Percentiles rank a stretch among this genome's conserved stretches.
Conservation (phyloP, 768 basidiomycete genomes). For the Lentinula raphanica region DNA sequence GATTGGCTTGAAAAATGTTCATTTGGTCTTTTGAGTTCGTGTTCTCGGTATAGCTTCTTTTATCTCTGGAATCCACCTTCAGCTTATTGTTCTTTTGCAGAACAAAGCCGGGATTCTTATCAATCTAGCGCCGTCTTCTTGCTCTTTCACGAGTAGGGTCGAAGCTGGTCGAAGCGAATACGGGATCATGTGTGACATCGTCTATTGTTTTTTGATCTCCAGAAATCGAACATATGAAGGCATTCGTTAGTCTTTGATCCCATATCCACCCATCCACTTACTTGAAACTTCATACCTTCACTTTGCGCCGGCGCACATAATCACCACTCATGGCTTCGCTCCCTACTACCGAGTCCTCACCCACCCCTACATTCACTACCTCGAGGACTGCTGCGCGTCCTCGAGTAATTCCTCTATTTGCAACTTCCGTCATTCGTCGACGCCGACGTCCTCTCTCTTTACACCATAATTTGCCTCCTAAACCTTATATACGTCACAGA, state of each 20-base stretch:
- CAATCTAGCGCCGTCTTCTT: no score
- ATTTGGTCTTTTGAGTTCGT: neutral
- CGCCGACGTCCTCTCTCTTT: neutral
- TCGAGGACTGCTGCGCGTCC: neutral
- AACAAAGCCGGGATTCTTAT: no score
- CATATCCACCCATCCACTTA: no score
- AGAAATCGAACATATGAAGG: no score
- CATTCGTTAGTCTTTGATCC: no score
- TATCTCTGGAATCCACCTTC: neutral
- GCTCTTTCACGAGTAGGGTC: no score
- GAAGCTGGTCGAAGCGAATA: no score
- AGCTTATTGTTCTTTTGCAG: no score
- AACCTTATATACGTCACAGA: neutral
- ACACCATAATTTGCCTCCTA: neutral
- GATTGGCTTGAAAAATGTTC: neutral
- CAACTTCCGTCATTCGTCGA: neutral
- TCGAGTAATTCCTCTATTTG: neutral
- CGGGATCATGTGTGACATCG: no score
- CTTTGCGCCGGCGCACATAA: no score
- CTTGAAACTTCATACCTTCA: no score
- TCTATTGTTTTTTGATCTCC: no score
- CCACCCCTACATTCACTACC: neutral
- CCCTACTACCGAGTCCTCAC: neutral
- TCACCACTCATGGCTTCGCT: neutral
- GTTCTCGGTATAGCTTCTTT: neutral